Percentiles rank a stretch among this genome's conserved stretches.
phyloP scores from a whole-genome alignment of 1,139 yeast genomes.

The Diutina siamensis region DNA sequence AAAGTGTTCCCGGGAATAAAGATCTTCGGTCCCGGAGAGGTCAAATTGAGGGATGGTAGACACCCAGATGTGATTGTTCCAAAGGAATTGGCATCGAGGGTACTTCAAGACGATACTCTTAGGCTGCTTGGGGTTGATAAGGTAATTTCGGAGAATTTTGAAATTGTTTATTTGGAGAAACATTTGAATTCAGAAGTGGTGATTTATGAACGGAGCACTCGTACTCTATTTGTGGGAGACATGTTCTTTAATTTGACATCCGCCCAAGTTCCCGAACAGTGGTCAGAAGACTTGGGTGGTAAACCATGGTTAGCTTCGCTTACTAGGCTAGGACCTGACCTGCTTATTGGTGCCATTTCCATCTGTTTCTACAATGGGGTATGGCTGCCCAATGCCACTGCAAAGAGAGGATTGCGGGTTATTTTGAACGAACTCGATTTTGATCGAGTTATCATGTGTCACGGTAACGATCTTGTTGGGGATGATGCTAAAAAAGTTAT shows the following conservation, averaged over 20 bases:
- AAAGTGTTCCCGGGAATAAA: slow-evolving; percentile 34
- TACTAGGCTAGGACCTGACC: slow-evolving; percentile 24
- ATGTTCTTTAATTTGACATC: slow-evolving; percentile 35
- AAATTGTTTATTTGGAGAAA: slow-evolving; percentile 43
- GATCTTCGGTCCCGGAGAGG: slow-evolving; percentile 37
- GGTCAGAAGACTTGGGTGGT: slow-evolving; percentile 16
- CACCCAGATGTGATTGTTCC: slow-evolving; percentile 10
- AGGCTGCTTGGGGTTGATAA: slow-evolving; percentile 19
- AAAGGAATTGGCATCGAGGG: neutral
- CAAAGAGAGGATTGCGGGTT: slow-evolving; percentile 19
- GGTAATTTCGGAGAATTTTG: slow-evolving; percentile 27
- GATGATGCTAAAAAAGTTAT: neutral
- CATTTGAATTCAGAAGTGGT: slow-evolving; percentile 48
- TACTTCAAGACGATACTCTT: neutral
- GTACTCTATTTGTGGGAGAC: slow-evolving; percentile 45
- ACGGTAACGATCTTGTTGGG: slow-evolving; percentile 29
- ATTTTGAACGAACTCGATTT: slow-evolving; percentile 32
- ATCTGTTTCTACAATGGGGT: slow-evolving; percentile 20
- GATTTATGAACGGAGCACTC: slow-evolving; percentile 33
- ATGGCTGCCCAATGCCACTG: slow-evolving; percentile 11
- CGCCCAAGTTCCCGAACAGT: slow-evolving; percentile 7
- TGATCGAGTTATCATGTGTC: slow-evolving; percentile 41
- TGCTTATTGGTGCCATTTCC: slow-evolving; percentile 23
- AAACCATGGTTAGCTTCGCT: slow-evolving; percentile 20
- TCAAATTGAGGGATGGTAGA: slow-evolving; percentile 15